Percentiles rank a stretch among this genome's conserved stretches.
phyloP scores from a whole-genome alignment of 306 rosid species.

The Ziziphus jujuba region DNA sequence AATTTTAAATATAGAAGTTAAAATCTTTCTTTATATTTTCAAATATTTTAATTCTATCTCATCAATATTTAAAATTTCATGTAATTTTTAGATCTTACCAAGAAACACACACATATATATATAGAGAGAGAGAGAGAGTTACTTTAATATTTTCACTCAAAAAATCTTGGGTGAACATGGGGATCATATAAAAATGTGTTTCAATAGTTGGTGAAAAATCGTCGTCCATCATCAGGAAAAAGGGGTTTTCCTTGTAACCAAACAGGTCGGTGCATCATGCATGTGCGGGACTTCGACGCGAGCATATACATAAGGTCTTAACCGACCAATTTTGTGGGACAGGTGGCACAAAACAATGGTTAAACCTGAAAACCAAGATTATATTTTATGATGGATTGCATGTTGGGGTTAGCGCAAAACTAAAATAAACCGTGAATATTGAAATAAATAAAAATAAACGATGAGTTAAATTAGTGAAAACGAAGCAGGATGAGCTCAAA shows the following conservation, averaged over 20 bases:
- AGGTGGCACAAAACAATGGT: conserved; percentile 19
- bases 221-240: neutral
- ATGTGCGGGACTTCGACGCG: conserved; percentile 7
- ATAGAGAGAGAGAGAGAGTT: too few species aligned
- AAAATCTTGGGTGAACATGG: too few species aligned
- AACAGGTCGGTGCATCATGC: conserved; percentile 13
- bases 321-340: conserved; percentile 22
- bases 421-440: neutral
- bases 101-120: too few species aligned
- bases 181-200: too few species aligned
- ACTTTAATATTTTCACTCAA: too few species aligned
- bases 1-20: too few species aligned
- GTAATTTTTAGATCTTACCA: too few species aligned
- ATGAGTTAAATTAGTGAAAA: neutral
- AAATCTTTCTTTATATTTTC: too few species aligned
- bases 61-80: too few species aligned
- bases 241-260: conserved; percentile 13
- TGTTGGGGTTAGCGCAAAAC: conserved; percentile 11
- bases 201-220: neutral
- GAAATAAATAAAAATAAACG: neutral
- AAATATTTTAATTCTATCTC: too few species aligned
- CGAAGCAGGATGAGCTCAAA: conserved; percentile 4
- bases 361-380: neutral
- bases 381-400: conserved; percentile 23
- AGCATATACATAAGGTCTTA: neutral